Evolutionary conservation across 306 rosid genomes (phyloP).

Genomic region (Rosa rugosa): DNA sequence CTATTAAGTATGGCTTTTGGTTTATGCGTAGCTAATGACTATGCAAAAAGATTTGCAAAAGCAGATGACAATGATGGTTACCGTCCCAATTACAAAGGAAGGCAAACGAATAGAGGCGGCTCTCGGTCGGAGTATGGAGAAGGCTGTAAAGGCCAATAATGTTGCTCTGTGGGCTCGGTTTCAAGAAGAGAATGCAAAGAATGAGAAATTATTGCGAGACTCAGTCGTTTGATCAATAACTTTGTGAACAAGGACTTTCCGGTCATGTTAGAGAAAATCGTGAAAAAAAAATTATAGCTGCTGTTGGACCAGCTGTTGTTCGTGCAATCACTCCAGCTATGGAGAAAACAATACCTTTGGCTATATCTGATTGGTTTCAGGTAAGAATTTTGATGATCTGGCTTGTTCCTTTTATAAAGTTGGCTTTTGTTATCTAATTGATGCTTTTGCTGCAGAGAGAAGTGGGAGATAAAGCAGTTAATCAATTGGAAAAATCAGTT

Average conservation of each 20-base stretch:
- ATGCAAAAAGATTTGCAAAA: slow-evolving; percentile 90
- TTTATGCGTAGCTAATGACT: slow-evolving; percentile 55
- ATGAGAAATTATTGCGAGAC: slow-evolving; percentile 71
- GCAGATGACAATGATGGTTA: slow-evolving; percentile 68
- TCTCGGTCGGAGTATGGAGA: slow-evolving; percentile 79
- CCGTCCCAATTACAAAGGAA: slow-evolving; percentile 87
- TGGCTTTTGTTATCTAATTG: slow-evolving; percentile 42
- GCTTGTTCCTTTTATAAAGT: slow-evolving; percentile 19
- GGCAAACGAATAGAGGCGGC: slow-evolving; percentile 82
- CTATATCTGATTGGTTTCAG: slow-evolving; percentile 86
- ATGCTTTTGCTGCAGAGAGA: slow-evolving; percentile 69
- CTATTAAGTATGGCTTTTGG: slow-evolving; percentile 7
- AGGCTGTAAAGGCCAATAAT: slow-evolving; percentile 62
- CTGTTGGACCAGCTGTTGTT: slow-evolving; percentile 69
- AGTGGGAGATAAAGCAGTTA: slow-evolving; percentile 86
- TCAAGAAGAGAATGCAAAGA: slow-evolving; percentile 86
- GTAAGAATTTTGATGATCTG: slow-evolving; percentile 42
- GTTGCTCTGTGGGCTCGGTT: slow-evolving; percentile 90
- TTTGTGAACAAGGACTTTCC: slow-evolving; percentile 75
- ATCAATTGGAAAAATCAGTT: slow-evolving; percentile 90
- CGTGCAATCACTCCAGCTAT: slow-evolving; percentile 74
- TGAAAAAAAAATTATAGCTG: slow-evolving; percentile 71
- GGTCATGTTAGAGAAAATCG: slow-evolving; percentile 67
- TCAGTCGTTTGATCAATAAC: slow-evolving; percentile 52
- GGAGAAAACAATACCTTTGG: slow-evolving; percentile 78